Evolutionary conservation across 306 rosid species (phyloP).

Genomic region (Glycine latifolia): DNA sequence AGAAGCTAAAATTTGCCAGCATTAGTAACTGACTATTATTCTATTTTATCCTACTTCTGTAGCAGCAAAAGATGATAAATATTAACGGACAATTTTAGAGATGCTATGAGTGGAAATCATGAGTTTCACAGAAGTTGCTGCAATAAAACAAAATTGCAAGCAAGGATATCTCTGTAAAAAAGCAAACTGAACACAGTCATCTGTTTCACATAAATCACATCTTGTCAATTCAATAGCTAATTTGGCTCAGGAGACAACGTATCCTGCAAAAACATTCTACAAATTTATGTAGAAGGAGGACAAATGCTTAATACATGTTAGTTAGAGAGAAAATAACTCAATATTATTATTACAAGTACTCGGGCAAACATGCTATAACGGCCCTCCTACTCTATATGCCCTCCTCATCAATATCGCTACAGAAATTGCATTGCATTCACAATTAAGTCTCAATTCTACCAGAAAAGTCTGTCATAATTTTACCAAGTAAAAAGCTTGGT

Average conservation of each 20-base stretch:
- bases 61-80: background rate
- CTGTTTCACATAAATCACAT: conserved; percentile 26
- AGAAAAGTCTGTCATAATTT: background rate
- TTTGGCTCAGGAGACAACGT: background rate
- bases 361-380: background rate
- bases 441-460: background rate
- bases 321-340: conserved; percentile 19
- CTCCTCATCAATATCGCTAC: background rate
- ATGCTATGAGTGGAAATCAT: background rate
- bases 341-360: background rate
- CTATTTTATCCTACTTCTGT: background rate
- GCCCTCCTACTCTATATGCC: background rate
- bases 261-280: background rate
- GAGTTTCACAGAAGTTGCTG: background rate
- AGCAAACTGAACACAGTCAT: background rate
- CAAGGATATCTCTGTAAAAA: background rate
- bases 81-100: conserved; percentile 13
- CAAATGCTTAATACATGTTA: background rate
- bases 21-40: background rate
- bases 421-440: conserved; percentile 12
- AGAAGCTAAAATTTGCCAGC: background rate
- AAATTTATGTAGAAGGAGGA: background rate
- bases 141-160: background rate
- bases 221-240: background rate
- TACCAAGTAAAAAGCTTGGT: conserved; percentile 34